phyloP scores from a whole-genome alignment of 331 rosid species.

The Quercus phellos region DNA sequence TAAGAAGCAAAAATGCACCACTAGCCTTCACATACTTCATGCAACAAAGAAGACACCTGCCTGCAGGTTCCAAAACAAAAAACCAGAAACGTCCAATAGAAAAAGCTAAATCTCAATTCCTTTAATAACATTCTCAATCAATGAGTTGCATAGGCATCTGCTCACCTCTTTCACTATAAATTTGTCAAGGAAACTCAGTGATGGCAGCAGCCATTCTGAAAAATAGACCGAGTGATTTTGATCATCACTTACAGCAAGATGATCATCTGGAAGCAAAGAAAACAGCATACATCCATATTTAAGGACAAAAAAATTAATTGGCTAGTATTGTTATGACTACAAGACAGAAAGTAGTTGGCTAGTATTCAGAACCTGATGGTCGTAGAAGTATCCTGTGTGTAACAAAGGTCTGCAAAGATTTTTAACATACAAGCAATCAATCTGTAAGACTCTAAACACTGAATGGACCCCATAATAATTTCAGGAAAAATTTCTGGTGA shows the following conservation, averaged over 20 bases:
- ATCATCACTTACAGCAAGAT: slow-evolving; percentile 23
- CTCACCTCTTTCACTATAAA: slow-evolving; percentile 71
- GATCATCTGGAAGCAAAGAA: slow-evolving; percentile 47
- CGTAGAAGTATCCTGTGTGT: slow-evolving; percentile 70
- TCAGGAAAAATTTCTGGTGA: neutral
- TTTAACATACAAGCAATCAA: slow-evolving; percentile 19
- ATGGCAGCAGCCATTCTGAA: slow-evolving; percentile 80
- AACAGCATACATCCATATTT: slow-evolving; percentile 1
- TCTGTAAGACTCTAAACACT: slow-evolving; percentile 13
- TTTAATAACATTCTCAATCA: neutral
- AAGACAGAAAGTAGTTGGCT: neutral
- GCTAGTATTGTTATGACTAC: neutral
- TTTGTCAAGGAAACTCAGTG: slow-evolving; percentile 41
- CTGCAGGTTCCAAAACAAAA: slow-evolving; percentile 10
- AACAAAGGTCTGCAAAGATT: slow-evolving; percentile 66
- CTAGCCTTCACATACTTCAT: slow-evolving; percentile 1
- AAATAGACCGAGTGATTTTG: slow-evolving; percentile 39
- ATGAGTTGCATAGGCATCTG: neutral
- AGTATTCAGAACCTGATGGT: slow-evolving; percentile 55
- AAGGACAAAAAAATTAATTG: slow-evolving; percentile 12
- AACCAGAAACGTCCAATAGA: neutral
- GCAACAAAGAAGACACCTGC: slow-evolving; percentile 22
- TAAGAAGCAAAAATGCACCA: neutral
- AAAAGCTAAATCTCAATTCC: neutral
- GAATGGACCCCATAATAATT: neutral